phyloP scores from a whole-genome alignment of 164 flowering plant species.

The Aristolochia contorta region DNA sequence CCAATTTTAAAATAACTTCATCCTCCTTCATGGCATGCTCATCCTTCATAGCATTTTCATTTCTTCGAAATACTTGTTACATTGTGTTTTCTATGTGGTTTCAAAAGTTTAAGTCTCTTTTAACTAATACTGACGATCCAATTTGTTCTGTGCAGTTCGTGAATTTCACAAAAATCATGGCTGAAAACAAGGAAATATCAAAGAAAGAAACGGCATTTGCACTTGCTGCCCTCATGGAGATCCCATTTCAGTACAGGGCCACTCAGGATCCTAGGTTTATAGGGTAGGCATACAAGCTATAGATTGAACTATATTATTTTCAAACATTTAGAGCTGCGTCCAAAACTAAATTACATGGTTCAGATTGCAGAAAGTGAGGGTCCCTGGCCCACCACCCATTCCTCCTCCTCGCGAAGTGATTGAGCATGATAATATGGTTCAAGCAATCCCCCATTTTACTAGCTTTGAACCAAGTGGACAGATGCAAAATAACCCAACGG shows the following conservation, averaged over 20 bases:
- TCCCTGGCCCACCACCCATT: constrained; percentile 27
- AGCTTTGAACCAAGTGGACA: constrained; percentile 15
- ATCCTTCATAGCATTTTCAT: too few species aligned
- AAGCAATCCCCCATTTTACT: constrained; percentile 14
- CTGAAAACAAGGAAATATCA: constrained; percentile 39
- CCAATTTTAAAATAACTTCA: too few species aligned
- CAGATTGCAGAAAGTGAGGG: constrained; percentile 19
- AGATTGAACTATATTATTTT: neutral
- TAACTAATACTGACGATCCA: too few species aligned
- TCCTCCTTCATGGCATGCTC: too few species aligned
- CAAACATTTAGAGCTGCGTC: neutral
- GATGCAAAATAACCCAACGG: constrained; percentile 18
- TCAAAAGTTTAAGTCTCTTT: too few species aligned
- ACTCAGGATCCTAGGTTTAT: constrained; percentile 30
- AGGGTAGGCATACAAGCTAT: constrained; percentile 26
- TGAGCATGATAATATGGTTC: constrained; percentile 39
- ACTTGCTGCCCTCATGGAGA: constrained; percentile 89
- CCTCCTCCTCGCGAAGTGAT: constrained; percentile 75
- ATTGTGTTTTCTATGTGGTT: too few species aligned
- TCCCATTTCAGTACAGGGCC: constrained; percentile 75
- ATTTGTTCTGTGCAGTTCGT: constrained; percentile 50
- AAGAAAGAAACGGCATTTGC: constrained; percentile 84
- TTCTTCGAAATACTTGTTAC: too few species aligned
- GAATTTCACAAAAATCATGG: constrained; percentile 83
- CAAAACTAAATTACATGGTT: neutral